Base-by-base conservation (phyloP, 352 stramenopile species). In the Phytophthora pini region DNA sequence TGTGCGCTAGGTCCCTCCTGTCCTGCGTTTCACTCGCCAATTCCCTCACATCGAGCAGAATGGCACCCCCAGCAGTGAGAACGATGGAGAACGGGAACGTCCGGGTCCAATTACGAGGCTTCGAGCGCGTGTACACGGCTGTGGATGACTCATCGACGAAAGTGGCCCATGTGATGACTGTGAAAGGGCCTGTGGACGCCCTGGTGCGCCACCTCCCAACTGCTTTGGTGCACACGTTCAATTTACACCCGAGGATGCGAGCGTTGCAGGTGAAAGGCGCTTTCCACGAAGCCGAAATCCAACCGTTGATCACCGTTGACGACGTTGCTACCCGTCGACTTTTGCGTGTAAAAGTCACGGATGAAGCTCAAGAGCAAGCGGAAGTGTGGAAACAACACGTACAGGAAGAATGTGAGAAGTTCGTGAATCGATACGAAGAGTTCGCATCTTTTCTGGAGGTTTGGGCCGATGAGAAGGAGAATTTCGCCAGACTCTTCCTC, bases 171-270 rank as follows among this genome's bases (percentile, higher is more conserved):
- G 68, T 69, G 56, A 59, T 65, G 68, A 55, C 68, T 11, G 61
- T 72, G 12, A 60, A 53, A 27, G 61, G 65, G 1, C 43, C 44
- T 20, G 47, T 57, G 38, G 31, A 7, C 0, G 41, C 43, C 10
- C 44, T 71, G 39, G 43, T 70, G 26, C 40, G 41, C 5, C 56
- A 72, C 47, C 39, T 73, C 3, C 65, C 69, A 4, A 63, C 39
- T 5, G 68, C 65, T 5, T 32, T 82, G 13, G 34, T 68, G 53
- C 46, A 72, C 29, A 72, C 61, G 15, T 82, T 70, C 71, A 85
- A 80, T 48, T 43, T 70, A 20, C 74, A 82, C 36, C 71, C 73
- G 24, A 62, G 63, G 0, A 82, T 82, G 74, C 74, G 71, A 5
- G 60, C 58, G 22, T 44, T 66, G 48, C 65, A 74, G 47, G 56